Conservation (phyloP, 2,329 filamentous ascomycete genomes). For the Fusarium palustre region DNA sequence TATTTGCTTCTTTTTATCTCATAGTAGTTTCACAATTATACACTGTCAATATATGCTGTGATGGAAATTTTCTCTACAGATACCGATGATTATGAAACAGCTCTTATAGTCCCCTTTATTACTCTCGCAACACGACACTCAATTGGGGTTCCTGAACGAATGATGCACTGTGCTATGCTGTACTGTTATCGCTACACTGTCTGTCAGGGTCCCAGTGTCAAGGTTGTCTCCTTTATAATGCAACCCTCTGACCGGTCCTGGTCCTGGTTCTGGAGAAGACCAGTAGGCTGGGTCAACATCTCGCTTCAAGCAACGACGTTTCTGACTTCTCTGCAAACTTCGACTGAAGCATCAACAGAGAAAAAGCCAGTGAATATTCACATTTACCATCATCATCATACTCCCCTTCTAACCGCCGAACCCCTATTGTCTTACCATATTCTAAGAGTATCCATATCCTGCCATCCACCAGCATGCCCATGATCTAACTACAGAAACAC, state of each 20-base stretch:
- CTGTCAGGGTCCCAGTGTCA: constrained; percentile 6
- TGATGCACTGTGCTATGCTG: neutral
- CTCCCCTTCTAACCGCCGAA: neutral
- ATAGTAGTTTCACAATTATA: constrained; percentile 8
- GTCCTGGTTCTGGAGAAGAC: constrained; percentile 15
- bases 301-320: constrained; percentile 12
- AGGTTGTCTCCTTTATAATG: constrained; percentile 17
- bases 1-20: neutral
- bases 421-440: constrained; percentile 24
- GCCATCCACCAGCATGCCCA: constrained; percentile 3
- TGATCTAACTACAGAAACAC: neutral
- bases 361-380: neutral
- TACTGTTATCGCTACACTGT: neutral
- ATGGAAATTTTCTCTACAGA: neutral
- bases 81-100: constrained; percentile 20
- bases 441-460: neutral
- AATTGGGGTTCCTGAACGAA: constrained; percentile 2
- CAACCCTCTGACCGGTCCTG: constrained; percentile 8
- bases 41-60: too few species aligned
- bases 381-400: neutral
- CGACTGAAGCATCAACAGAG: neutral
- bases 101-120: neutral
- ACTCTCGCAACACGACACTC: constrained; percentile 26
- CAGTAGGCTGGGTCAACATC: constrained; percentile 19
- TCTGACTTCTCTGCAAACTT: constrained; percentile 1